Evolutionary conservation across 2,329 filamentous ascomycete species (phyloP), one percentile per base, ranked within the genome.

Genomic region (Chaetomiaceae sp.): DNA sequence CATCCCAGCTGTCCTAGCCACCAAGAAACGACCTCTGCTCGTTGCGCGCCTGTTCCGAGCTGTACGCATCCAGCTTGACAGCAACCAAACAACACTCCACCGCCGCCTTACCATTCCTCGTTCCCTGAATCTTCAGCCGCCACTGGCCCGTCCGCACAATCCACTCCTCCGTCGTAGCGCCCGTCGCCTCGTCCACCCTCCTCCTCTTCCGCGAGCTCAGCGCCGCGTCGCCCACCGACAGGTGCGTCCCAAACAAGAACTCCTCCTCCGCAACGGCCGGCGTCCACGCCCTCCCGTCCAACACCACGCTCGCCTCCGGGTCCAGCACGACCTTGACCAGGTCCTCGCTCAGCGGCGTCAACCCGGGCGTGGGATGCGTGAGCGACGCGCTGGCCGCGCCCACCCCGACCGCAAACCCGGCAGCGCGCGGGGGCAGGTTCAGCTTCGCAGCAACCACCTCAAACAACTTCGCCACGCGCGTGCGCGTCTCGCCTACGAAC

Each of bases 381-480:
- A 79, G 72, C 0, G 82, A 76, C 56, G 81, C 78, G 48, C 74
- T 78, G 35, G 71, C 71, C 6, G 76, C 75, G 10, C 77, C 81
- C n/a, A 79, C 81, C 3, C 77, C 69, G 77, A 86, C 83, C 62
- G 86, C 72, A 30, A 86, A 67, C 7, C 84, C 83, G 1, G 86
- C 65, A 0, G 71, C 73, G 0, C 74, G 75, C 0, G 71, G 69
- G 10, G 84, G 79, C 6, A 89, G 64, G 52, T 83, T 85, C 55
- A 93, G 76, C 63, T 91, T 94, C 27, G 83, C 83, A 2, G 85
- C 80, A n/a, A 95, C 75, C 8, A 95, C 83, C 56, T 88, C 83
- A 54, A 94, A 79, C 6, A 96, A 70, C 45, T 81, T 83, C 0
- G 80, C 75, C 15, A 96, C 73, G 42, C 87, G 77, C 10, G 78